phyloP scores from a whole-genome alignment of 2,329 filamentous ascomycete genomes.

The Taxawa tesnikishii region DNA sequence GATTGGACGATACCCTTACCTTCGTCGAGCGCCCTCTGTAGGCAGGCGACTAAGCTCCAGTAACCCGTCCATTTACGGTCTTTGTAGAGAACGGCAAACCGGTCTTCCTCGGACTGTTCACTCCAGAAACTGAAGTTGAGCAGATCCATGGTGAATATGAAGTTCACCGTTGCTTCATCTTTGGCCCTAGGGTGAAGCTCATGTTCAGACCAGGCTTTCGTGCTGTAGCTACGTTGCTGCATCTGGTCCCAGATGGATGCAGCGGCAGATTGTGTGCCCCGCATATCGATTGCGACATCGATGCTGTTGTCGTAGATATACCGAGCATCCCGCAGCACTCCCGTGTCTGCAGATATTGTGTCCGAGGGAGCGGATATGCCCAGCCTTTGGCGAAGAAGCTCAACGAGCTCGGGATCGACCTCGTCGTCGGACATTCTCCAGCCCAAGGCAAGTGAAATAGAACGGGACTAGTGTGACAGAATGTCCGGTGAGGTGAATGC shows the following conservation, averaged over 20 bases:
- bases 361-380: conserved; percentile 22
- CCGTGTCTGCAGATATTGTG: conserved; percentile 52
- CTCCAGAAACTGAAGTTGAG: conserved; percentile 97
- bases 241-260: conserved; percentile 68
- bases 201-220: conserved; percentile 75
- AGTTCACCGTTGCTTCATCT: conserved; percentile 61
- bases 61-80: conserved; percentile 85
- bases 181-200: conserved; percentile 78
- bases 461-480: too few species aligned
- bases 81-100: conserved; percentile 73
- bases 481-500: too few species aligned
- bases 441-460: too few species aligned
- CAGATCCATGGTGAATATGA: conserved; percentile 95
- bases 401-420: conserved; percentile 75
- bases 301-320: conserved; percentile 86
- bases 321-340: conserved; percentile 70
- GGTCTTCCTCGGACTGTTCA: conserved; percentile 51
- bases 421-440: conserved; percentile 76
- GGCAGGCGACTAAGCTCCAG: conserved; percentile 78
- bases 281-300: conserved; percentile 80
- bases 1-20: conserved; percentile 36
- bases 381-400: conserved; percentile 71
- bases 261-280: conserved; percentile 70
- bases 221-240: conserved; percentile 72
- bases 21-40: conserved; percentile 83